A percentile compares a stretch with the other conserved stretches of the same genome.
These are phyloP conservation scores for Radiomyces spectabilis DNA, from an alignment of 192 early-diverging fungal species.

Conservation along the genomic window DNA sequence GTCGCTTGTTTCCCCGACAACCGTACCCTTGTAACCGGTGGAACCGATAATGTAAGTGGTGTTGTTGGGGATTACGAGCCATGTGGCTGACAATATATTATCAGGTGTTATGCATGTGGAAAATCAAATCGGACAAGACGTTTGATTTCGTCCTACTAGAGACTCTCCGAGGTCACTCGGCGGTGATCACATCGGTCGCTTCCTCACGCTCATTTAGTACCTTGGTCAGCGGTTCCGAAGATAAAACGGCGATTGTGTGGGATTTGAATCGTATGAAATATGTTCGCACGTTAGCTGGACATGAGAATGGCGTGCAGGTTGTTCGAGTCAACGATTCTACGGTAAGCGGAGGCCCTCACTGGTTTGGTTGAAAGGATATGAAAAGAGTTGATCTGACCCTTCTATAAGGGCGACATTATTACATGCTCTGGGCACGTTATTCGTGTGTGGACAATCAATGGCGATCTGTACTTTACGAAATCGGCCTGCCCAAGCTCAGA, in stretches of 20 bases:
- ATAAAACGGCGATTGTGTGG: conserved; percentile 56
- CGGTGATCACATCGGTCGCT: conserved; percentile 37
- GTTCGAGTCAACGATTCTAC: conserved; percentile 53
- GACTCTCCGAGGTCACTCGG: conserved; percentile 52
- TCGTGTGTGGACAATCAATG: conserved; percentile 57
- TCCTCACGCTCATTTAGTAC: conserved; percentile 51
- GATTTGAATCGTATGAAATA: conserved; percentile 58
- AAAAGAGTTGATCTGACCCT: background rate
- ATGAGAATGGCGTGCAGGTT: conserved; percentile 42
- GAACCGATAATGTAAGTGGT: conserved; percentile 45
- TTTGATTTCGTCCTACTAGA: conserved; percentile 42
- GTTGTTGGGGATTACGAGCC: too few species aligned
- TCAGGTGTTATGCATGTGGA: conserved; percentile 56
- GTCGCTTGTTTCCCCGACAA: conserved; percentile 51
- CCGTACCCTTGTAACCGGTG: conserved; percentile 52
- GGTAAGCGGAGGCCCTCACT: conserved; percentile 19
- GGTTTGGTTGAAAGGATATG: background rate
- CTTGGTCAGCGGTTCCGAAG: conserved; percentile 53
- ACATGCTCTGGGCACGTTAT: conserved; percentile 50
- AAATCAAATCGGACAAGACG: conserved; percentile 32
- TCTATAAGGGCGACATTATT: conserved; percentile 60
- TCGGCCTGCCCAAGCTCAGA: conserved; percentile 38
- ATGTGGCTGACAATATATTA: background rate
- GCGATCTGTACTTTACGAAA: conserved; percentile 50
- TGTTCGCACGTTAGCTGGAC: conserved; percentile 45